Conservation (phyloP, 2,329 filamentous ascomycete genomes). For the Ploettnerulaceae sp. region DNA sequence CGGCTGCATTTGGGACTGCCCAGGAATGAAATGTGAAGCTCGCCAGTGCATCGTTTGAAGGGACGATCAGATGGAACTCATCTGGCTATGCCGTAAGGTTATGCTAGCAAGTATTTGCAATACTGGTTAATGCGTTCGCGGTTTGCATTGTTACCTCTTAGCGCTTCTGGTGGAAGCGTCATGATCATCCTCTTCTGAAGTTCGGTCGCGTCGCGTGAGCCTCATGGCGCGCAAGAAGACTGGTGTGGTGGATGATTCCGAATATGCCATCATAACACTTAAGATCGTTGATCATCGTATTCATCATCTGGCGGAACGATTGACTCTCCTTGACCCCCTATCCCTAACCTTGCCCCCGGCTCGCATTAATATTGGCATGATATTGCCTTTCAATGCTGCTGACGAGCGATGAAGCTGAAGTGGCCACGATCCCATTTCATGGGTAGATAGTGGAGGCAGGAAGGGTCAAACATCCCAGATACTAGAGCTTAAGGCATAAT, state of each 20-base stretch:
- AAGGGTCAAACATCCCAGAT: background rate
- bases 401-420: background rate
- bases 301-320: too few relatives aligned
- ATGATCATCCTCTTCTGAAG: background rate
- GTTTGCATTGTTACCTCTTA: background rate
- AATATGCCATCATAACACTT: too few relatives aligned
- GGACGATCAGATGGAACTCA: conserved; percentile 1
- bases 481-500: conserved; percentile 7
- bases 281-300: conserved; percentile 22
- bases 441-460: too few relatives aligned
- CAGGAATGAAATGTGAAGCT: too few relatives aligned
- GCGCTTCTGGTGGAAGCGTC: background rate
- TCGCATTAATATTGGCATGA: conserved; percentile 13
- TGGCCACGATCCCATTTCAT: background rate
- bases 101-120: background rate
- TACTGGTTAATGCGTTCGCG: conserved; percentile 2
- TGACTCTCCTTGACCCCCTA: too few relatives aligned
- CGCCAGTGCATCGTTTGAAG: conserved; percentile 7
- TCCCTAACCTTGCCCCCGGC: conserved; percentile 8
- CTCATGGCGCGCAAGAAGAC: too few relatives aligned
- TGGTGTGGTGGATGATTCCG: too few relatives aligned
- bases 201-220: too few relatives aligned
- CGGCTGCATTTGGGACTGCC: background rate
- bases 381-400: conserved; percentile 18
- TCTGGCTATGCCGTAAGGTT: background rate